phyloP scores from a whole-genome alignment of 306 rosid species.

The Dicorynia guianensis region DNA sequence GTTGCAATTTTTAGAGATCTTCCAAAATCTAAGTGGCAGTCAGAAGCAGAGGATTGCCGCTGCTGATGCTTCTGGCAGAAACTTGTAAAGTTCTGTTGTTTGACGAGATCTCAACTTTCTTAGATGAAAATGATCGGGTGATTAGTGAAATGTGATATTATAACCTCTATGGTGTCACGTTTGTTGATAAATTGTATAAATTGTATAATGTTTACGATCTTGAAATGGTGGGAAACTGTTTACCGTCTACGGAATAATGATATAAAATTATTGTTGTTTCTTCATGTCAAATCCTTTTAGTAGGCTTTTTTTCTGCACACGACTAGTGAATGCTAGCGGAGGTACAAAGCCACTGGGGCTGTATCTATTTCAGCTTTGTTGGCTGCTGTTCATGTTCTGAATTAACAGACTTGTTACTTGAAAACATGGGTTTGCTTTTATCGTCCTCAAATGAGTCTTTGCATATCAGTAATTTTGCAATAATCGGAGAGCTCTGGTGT shows the following conservation, averaged over 20 bases:
- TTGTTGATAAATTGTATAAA: not conserved
- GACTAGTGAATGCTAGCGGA: constrained; percentile 2
- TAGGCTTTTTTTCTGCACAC: constrained; percentile 28
- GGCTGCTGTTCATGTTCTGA: not conserved
- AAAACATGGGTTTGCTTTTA: not conserved
- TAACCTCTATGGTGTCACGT: constrained; percentile 8
- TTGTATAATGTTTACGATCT: not conserved
- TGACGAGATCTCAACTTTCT: constrained; percentile 88
- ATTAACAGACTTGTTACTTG: not conserved
- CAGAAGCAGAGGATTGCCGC: constrained; percentile 94
- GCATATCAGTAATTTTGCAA: not conserved
- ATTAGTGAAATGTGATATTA: constrained; percentile 18
- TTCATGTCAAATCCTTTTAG: constrained; percentile 14
- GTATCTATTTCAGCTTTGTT: constrained; percentile 19
- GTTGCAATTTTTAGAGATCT: constrained; percentile 66
- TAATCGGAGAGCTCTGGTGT: constrained; percentile 14
- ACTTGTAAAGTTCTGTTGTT: constrained; percentile 80
- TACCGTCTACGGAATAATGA: constrained; percentile 1
- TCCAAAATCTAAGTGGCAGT: constrained; percentile 90
- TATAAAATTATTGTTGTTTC: not conserved
- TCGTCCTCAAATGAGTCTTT: not conserved
- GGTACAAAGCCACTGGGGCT: constrained; percentile 11
- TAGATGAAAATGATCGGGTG: constrained; percentile 91
- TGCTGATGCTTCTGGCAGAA: constrained; percentile 92
- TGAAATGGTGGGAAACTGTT: constrained; percentile 29